These are phyloP conservation scores for Exophiala spinifera DNA, from an alignment of 2,329 filamentous ascomycete genomes.

Conservation along the genomic window DNA sequence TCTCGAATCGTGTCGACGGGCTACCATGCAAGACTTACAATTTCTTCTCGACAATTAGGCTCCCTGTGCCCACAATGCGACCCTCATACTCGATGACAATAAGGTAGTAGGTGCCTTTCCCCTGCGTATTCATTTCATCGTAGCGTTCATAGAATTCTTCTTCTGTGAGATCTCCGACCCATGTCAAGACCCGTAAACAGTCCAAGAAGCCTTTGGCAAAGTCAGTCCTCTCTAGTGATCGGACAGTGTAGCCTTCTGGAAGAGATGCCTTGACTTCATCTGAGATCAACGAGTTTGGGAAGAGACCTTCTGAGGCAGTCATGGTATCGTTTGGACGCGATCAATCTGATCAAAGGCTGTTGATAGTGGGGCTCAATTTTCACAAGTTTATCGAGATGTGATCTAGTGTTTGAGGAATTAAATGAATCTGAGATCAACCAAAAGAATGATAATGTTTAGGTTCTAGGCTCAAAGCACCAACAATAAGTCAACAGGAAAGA, in stretches of 20 bases:
- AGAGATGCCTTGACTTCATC: not conserved
- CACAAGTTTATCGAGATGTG: no score
- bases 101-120: conserved; percentile 1
- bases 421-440: no score
- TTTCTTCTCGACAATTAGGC: conserved; percentile 12
- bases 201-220: conserved; percentile 8
- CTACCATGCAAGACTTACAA: conserved; percentile 4
- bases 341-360: no score
- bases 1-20: not conserved
- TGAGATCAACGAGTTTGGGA: conserved; percentile 2
- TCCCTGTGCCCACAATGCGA: conserved; percentile 3
- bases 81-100: conserved; percentile 11
- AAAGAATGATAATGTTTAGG: no score
- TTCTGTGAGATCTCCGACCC: conserved; percentile 7
- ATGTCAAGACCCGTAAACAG: conserved; percentile 5
- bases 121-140: conserved; percentile 8
- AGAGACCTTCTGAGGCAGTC: conserved; percentile 1
- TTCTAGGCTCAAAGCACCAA: no score
- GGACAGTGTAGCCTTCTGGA: conserved; percentile 4
- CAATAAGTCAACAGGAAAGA: no score
- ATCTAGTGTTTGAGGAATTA: no score
- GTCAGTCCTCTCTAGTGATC: conserved; percentile 4
- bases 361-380: no score
- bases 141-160: conserved; percentile 6
- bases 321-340: not conserved